Evolutionary conservation across 768 basidiomycete species (phyloP), one percentile per base, ranked within the genome.

Genomic region (Rhodotorula graminis): DNA sequence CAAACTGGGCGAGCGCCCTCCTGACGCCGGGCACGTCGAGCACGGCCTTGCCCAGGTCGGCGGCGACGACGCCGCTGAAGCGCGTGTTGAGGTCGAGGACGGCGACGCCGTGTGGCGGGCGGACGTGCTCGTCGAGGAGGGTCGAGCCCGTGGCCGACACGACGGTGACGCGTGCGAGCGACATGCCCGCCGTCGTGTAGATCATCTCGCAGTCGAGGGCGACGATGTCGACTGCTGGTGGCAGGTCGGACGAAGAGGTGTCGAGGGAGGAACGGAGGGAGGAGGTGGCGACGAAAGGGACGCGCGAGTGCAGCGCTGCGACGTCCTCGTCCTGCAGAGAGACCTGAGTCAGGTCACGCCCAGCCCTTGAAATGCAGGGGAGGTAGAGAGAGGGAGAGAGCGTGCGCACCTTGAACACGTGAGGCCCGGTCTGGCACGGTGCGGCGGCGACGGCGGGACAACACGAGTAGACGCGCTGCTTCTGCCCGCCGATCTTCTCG

Each of bases 161-260:
- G 14, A 95, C 87, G 0, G 94, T 96, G 4, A 96, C 88, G 8
- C 96, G 86, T 6, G 93, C 95, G 8, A 96, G 87, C 31, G 89
- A 88, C 85, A 92, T 87, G 0, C 96, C 96, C 10, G 90, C 91
- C 0, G 94, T 97, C 0, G 92, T 90, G 82, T 94, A 93, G 16
- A 97, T 85, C 91, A 98, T 93, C 81, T 99, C 96, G 79, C 96
- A 98, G 80, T 99, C 96, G 62, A 98, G 83, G 0, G 92, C 92
- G 11, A 88, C 90, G 9, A 97, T 86, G 68, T 93, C 90, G 58
- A 92, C 82, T 2, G 85, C 83, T 4, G 82, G 80, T 19, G 66
- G 58, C 29, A 53, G 66, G 7, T 63, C 33, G 15, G 63, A 82
- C 2, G 64, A 15, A 14, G 40, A 50, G 25, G 70, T 9, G 14